Evolutionary conservation across 352 stramenopile species (phyloP), one percentile per base, ranked within the genome.

Genomic region (Aphanomyces invadans): DNA sequence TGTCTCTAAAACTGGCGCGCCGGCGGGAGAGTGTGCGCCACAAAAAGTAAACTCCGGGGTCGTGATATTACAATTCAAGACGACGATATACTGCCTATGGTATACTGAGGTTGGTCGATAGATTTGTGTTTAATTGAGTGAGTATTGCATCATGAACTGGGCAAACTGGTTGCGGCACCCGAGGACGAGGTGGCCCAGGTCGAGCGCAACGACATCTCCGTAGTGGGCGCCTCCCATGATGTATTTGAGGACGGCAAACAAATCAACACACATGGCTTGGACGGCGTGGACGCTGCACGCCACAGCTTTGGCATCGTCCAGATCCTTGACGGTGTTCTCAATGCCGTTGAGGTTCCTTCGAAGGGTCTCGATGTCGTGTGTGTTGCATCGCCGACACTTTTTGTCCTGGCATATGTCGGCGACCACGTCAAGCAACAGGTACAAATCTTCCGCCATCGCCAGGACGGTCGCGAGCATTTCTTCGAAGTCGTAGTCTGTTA

Each of bases 111-210:
- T 9, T 57, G 28, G 21, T 36, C 9, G 15, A 38, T 38, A 57
- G 49, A 17, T 57, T n/a, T 2, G 3, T 3, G 11, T 44, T 32
- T 62, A 62, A 46, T 62, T 62, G 29, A 62, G 53, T 32, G 53
- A 62, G 15, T 44, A 62, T 46, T 62, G 29, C 29, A 62, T 44
- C 53, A 62, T 62, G 25, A 62, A 62, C 53, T 62, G 53, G 17
- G 33, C 53, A 46, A 62, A 62, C 26, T 62, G 53, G 53, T 62
- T 44, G 31, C 53, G 53, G 15, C 11, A 17, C 2, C 29, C 53
- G n/a, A 62, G 23, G 15, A 62, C 53, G 31, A 62, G 36, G 26
- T 62, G 53, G 36, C 33, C 53, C 12, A 62, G 29, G 53, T 32
- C 32, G 53, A 62, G 53, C 32, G 29, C 29, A 7, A 46, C 53